These are phyloP conservation scores for Cadophora sp. DNA, from an alignment of 2,329 filamentous ascomycete genomes.

Conservation along the genomic window DNA sequence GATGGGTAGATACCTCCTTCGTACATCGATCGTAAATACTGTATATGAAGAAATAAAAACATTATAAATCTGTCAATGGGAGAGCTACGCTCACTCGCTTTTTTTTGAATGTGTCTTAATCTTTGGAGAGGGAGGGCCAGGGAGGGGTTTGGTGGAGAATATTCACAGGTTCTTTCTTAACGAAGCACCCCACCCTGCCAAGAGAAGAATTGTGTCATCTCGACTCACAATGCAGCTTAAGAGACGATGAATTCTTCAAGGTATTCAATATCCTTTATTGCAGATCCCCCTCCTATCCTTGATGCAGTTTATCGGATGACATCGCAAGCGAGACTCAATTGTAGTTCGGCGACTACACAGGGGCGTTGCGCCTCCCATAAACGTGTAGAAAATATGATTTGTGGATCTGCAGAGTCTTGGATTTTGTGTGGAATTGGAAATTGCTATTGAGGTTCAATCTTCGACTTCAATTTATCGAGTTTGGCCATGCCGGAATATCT, in stretches of 20 bases:
- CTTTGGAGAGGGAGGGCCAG: slow-evolving; percentile 10
- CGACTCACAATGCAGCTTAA: slow-evolving; percentile 6
- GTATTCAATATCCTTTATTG: not conserved
- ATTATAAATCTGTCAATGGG: not conserved
- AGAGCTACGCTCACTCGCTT: slow-evolving; percentile 3
- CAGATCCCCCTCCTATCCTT: not conserved
- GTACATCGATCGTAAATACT: not conserved
- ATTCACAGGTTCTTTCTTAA: no score
- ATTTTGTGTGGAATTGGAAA: not conserved
- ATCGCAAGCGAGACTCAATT: not conserved
- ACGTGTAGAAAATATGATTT: not conserved
- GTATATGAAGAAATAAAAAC: not conserved
- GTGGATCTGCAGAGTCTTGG: not conserved
- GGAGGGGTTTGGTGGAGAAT: slow-evolving; percentile 42
- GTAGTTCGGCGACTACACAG: not conserved
- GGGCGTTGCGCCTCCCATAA: not conserved
- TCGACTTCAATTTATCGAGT: no score
- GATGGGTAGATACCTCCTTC: slow-evolving; percentile 2
- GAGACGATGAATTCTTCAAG: not conserved
- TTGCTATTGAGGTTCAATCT: no score
- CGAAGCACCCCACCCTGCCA: no score
- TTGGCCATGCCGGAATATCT: no score
- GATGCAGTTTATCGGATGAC: not conserved
- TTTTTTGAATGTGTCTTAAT: not conserved
- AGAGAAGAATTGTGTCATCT: no score